Evolutionary conservation across 1,284 basidiomycete species (phyloP), one percentile per base, ranked within the genome.

Genomic region (Sanghuangporus weigelae): DNA sequence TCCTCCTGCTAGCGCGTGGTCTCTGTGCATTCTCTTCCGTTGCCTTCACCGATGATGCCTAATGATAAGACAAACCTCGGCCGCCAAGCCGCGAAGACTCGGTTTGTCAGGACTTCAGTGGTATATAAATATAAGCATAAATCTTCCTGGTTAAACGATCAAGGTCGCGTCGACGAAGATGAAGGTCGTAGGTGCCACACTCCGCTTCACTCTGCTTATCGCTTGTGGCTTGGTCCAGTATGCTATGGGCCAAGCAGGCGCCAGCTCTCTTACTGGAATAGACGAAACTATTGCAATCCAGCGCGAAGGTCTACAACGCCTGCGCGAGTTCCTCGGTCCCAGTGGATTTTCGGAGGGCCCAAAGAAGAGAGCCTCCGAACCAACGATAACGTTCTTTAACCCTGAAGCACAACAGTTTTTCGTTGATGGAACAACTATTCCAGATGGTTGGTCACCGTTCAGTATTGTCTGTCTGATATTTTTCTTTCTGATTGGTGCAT

Each of bases 281-380:
- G 77, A 80, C 50, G 76, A 79, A 40, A 73, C 78, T 3, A 75
- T 78, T 69, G 73, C 74, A 19, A 79, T 83, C 38, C 82, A 84
- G 69, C 76, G 75, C 60, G 81, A 83, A 67, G 80, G 82, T 65
- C 67, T 81, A 10, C 73, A 76, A 56, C 74, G 78, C 23, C 67
- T 83, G 69, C 72, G 71, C 48, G 73, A 76, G 61, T 80, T 83
- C 63, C 67, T 83, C 16, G 79, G 75, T 7, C 76, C 80, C 38
- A 63, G 42, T 36, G 23, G 50, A 11, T 49, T 60, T 54, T 44
- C 58, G 31, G 36, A 19, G 19, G 36, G 4, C 8, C 48, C 63
- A 19, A 55, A 60, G 36, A 49, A 57, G 26, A 26, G 57, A 42
- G 40, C 60, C 39, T 40, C 23, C 59, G 62, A 71, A 49, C 63